Base-by-base conservation (phyloP, 2,329 filamentous ascomycete species). In the Xylariaceae sp. region DNA sequence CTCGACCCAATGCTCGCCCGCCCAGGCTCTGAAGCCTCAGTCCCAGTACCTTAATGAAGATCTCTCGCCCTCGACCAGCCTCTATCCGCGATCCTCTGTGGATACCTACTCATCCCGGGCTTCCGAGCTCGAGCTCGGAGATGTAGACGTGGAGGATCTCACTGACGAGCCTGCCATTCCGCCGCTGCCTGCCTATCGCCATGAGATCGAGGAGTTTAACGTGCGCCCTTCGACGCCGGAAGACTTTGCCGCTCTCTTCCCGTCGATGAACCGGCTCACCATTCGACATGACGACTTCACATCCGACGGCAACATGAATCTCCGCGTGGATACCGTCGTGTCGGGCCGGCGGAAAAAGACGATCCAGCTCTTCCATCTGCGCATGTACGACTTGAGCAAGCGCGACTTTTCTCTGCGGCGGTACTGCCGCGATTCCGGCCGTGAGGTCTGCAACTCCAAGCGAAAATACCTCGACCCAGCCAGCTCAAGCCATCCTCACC, bases 271-370 rank as follows among this genome's bases (percentile, higher is more conserved):
- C 55, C 76, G 84, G 36, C 65, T 96, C 33, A 76, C 77, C 22
- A 87, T 98, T 52, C 78, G 83, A 18, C 90, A 96, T 55, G 92
- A 96, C 55, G 87, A 95, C 59, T 77, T 85, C 31, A 92, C 88
- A 0, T 63, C 80, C 4, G 90, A 98, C 56, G 90, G 90, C 22
- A 94, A 95, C 67, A 93, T 95, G 87, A 96, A 96, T 56, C 70
- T 98, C 37, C 80, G 89, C 19, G 72, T 96, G 38, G 89, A 94
- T 55, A 90, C 86, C 5, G 68, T 83, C 42, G 74, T 85, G 29
- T 70, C 72, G 17, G 72, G 73, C 25, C 74, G 74, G 43, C 74
- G 78, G 42, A 77, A 77, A 47, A 75, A 83, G 49, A 85, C 79
- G 5, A 62, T 77, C 9, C 75, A 80, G 55, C 78, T 98, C 30